Base-by-base conservation (phyloP, 768 basidiomycete species). In the Vararia minispora region DNA sequence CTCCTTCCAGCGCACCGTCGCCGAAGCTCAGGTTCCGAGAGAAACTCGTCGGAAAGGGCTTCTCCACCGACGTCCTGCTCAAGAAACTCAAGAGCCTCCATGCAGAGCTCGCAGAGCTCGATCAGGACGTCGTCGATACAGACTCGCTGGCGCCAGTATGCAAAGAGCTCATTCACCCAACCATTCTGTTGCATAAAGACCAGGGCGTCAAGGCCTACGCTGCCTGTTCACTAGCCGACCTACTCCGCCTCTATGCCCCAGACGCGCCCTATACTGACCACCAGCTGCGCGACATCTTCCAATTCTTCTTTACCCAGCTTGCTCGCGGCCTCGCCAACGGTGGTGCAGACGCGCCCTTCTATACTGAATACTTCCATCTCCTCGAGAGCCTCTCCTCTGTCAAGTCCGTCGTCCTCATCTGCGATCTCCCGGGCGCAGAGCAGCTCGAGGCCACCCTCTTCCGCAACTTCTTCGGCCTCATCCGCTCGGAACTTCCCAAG, bases 211-310 rank as follows among this genome's bases (percentile, higher is more conserved):
- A 95, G 59, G 92, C 92, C 0, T 92, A 85, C 50, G 76, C 84
- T 4, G 90, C 90, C 0, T 94, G 89, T 59, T 98, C 91, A 60
- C 71, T 99, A 26, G 91, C 91, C 2, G 92, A 99, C 57, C 69
- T 98, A 38, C 76, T 99, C 42, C 65, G 90, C 29, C 72, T 98
- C 27, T 97, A 89, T 57, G 95, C 95, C 1, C 95, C 95, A 1
- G 90, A 98, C 58, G 92, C 95, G 17, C 95, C 95, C 10, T 98
- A 94, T 56, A 92, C 81, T 11, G 78, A 81, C 35, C 60, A 70
- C 33, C 87, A 97, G 57, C 75, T 98, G 25, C 71, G 86, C 65
- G 90, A 95, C 58, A 92, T 98, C 55, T 99, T 99, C 60, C 78
- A 90, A 50, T 98, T 99, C 69, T 88, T 98, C 71, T 79, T 90